Percentiles rank a stretch among this genome's conserved stretches.
These are phyloP conservation scores for Tolypocladium sp. DNA, from an alignment of 2,329 filamentous ascomycete genomes.

Conservation along the genomic window DNA sequence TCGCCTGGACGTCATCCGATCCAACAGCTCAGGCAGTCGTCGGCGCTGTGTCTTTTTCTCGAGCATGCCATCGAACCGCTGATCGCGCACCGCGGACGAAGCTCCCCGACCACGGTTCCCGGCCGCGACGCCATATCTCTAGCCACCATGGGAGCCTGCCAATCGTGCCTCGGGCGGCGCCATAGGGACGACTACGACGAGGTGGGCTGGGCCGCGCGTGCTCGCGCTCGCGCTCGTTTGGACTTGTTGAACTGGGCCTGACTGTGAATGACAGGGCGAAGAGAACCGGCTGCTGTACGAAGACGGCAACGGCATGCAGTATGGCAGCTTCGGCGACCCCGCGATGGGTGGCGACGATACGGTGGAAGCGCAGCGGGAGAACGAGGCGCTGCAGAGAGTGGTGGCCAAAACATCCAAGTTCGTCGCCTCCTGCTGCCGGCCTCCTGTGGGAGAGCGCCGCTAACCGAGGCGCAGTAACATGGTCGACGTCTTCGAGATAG, in stretches of 20 bases:
- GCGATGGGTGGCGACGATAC: slow-evolving; percentile 46
- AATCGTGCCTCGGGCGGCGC: slow-evolving; percentile 48
- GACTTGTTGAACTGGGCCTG: neutral
- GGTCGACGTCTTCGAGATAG: slow-evolving; percentile 59
- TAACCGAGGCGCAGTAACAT: slow-evolving; percentile 41
- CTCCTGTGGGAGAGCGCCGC: neutral
- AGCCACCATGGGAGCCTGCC: slow-evolving; percentile 47
- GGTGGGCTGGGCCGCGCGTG: slow-evolving; percentile 26
- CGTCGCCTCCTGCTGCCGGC: slow-evolving; percentile 9
- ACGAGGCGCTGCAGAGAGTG: slow-evolving; percentile 54
- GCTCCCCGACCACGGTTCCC: neutral
- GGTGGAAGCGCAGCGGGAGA: slow-evolving; percentile 53
- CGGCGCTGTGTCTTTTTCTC: neutral
- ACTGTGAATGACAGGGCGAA: slow-evolving; percentile 34
- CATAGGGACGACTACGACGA: slow-evolving; percentile 45
- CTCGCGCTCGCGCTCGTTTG: neutral
- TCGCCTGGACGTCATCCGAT: neutral
- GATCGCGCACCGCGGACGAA: neutral
- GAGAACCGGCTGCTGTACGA: slow-evolving; percentile 52
- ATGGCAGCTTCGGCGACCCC: slow-evolving; percentile 54
- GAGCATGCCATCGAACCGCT: neutral
- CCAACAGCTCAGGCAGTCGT: neutral
- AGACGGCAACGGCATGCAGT: slow-evolving; percentile 48
- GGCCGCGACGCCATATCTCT: neutral
- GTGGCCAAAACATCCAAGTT: slow-evolving; percentile 58